phyloP scores from a whole-genome alignment of 2,329 filamentous ascomycete genomes.

The Metarhizium anisopliae region DNA sequence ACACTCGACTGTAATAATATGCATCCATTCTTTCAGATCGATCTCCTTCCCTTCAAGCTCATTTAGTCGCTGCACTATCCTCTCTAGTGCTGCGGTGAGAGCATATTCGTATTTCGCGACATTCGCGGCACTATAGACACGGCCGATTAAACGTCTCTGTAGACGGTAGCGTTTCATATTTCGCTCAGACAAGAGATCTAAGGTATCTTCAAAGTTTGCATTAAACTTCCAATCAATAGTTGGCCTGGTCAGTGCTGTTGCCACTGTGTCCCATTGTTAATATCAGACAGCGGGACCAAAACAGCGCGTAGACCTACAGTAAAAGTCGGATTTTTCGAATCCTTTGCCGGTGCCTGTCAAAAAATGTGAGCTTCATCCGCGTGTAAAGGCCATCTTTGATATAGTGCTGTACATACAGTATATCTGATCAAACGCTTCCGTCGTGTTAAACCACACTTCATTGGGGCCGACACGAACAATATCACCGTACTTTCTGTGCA shows the following conservation, averaged over 20 bases:
- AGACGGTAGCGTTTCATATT: constrained; percentile 36
- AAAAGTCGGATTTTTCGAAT: constrained; percentile 44
- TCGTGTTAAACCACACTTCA: constrained; percentile 43
- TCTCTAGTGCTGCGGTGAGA: constrained; percentile 31
- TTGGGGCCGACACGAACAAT: constrained; percentile 44
- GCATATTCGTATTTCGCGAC: constrained; percentile 31
- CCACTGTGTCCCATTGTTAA: constrained; percentile 22
- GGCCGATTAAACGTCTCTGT: constrained; percentile 40
- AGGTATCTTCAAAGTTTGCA: constrained; percentile 30
- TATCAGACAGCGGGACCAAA: neutral
- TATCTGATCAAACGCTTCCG: constrained; percentile 36
- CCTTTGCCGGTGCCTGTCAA: constrained; percentile 33
- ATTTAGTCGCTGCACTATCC: constrained; percentile 25
- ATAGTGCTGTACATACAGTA: constrained; percentile 29
- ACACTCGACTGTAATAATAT: constrained; percentile 44
- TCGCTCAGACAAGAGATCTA: constrained; percentile 43
- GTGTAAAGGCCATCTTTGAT: neutral
- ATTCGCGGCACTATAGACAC: constrained; percentile 34
- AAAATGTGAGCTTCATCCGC: neutral
- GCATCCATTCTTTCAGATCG: constrained; percentile 47
- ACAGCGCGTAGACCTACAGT: constrained; percentile 26
- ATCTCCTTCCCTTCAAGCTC: constrained; percentile 28
- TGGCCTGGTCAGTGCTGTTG: constrained; percentile 18
- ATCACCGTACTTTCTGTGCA: constrained; percentile 40
- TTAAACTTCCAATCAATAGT: constrained; percentile 27